phyloP scores from a whole-genome alignment of 305 asterid genomes.

The Fraxinus platypoda region DNA sequence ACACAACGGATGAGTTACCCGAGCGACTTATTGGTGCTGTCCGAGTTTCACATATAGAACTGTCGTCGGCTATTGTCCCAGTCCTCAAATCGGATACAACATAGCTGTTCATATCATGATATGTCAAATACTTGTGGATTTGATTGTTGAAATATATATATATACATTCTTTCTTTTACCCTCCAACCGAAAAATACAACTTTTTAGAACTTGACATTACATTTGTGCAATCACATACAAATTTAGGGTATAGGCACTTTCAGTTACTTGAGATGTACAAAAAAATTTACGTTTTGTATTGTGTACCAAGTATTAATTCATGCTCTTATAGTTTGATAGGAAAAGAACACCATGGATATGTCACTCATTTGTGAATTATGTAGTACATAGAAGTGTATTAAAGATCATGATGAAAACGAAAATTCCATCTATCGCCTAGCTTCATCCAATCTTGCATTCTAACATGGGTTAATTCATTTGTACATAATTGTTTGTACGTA shows the following conservation, averaged over 20 bases:
- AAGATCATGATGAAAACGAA: background rate
- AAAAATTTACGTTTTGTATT: background rate
- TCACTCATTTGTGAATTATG: background rate
- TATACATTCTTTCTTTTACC: background rate
- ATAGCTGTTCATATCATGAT: conserved; percentile 3
- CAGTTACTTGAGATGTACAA: background rate
- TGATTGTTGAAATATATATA: background rate
- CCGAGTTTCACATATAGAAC: conserved; percentile 71
- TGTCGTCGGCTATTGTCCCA: conserved; percentile 68
- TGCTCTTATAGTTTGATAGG: background rate
- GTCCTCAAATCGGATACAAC: conserved; percentile 47
- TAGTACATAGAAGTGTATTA: background rate
- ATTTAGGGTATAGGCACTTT: background rate
- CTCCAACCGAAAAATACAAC: background rate
- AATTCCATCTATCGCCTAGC: background rate
- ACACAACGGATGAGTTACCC: conserved; percentile 81
- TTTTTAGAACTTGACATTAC: background rate
- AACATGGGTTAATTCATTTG: too few relatives aligned
- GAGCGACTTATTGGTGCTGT: conserved; percentile 86
- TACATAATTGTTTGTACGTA: too few relatives aligned
- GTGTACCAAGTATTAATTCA: background rate
- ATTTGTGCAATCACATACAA: background rate
- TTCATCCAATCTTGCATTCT: background rate
- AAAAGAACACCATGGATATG: background rate
- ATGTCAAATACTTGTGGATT: background rate